A percentile compares a stretch with the other conserved stretches of the same genome.
phyloP scores from a whole-genome alignment of 768 basidiomycete genomes.

The Roridomyces roridus region DNA sequence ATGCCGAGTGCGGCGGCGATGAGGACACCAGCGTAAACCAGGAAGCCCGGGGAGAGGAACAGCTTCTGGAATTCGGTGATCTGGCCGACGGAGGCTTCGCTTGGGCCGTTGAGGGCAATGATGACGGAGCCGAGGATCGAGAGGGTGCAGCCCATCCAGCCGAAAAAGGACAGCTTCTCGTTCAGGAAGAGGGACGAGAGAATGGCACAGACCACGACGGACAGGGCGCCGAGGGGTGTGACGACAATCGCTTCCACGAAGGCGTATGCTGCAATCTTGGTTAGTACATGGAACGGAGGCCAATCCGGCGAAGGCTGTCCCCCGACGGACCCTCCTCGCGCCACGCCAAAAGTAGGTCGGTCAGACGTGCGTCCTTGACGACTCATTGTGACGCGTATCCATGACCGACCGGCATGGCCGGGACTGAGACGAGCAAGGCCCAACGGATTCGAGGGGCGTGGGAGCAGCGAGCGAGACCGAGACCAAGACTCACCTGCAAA shows the following conservation, averaged over 20 bases:
- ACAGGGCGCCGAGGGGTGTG: conserved; percentile 96
- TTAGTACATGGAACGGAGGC: conserved; percentile 33
- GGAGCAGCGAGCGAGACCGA: not conserved
- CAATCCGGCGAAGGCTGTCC: conserved; percentile 25
- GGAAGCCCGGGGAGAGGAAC: conserved; percentile 85
- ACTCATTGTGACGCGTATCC: too few relatives aligned
- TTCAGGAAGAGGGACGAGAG: conserved; percentile 93
- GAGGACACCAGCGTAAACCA: conserved; percentile 69
- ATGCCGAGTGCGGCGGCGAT: conserved; percentile 72
- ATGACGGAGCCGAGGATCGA: conserved; percentile 91
- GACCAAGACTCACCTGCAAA: conserved; percentile 67
- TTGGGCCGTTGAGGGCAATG: conserved; percentile 84
- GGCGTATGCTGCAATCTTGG: conserved; percentile 66
- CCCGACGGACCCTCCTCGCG: not conserved
- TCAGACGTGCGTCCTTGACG: too few relatives aligned
- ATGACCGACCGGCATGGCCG: too few relatives aligned
- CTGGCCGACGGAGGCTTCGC: conserved; percentile 70
- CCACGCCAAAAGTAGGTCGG: not conserved
- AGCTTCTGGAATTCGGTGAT: conserved; percentile 77
- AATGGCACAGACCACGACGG: conserved; percentile 94
- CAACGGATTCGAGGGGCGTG: conserved; percentile 26
- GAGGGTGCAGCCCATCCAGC: conserved; percentile 92
- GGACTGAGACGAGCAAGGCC: not conserved
- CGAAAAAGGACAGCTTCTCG: conserved; percentile 93
- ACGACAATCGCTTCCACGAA: conserved; percentile 94